Evolutionary conservation across 805 yeast species (phyloP).

Genomic region (Kazachstania psychrophila): DNA sequence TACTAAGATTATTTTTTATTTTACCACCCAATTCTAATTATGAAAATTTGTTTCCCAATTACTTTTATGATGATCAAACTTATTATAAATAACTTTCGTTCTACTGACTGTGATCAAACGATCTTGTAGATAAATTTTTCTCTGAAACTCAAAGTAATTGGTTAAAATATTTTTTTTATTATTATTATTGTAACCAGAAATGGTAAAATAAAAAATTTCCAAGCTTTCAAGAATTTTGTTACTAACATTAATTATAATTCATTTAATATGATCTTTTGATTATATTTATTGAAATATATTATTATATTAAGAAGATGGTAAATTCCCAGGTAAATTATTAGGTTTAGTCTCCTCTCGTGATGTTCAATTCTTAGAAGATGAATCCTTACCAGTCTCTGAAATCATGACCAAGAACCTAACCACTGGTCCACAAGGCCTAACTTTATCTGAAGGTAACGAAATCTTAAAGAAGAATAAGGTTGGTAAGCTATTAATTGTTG

Average conservation of each 20-base stretch:
- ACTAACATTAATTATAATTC: not conserved
- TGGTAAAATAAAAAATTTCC: no score
- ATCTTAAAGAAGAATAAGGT: conserved; percentile 87
- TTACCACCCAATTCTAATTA: not conserved
- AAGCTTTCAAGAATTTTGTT: no score
- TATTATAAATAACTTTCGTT: conserved; percentile 85
- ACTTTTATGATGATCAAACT: conserved; percentile 44
- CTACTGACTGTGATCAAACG: conserved; percentile 96
- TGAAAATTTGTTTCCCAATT: not conserved
- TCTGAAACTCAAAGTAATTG: no score
- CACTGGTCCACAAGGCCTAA: conserved; percentile 76
- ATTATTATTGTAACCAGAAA: no score
- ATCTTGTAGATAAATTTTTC: conserved; percentile 74
- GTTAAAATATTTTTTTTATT: no score
- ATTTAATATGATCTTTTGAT: conserved; percentile 1
- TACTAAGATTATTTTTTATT: conserved; percentile 5
- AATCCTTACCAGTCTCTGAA: conserved; percentile 49
- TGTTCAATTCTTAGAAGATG: conserved; percentile 84
- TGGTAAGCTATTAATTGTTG: conserved; percentile 95
- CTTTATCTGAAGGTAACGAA: conserved; percentile 78
- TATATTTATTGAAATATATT: not conserved
- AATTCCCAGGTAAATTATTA: conserved; percentile 76
- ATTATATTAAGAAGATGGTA: conserved; percentile 60
- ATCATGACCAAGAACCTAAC: conserved; percentile 87
- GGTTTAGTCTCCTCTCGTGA: conserved; percentile 98